Base-by-base conservation (phyloP, 768 basidiomycete species). In the Trichaptum fuscoviolaceum region DNA sequence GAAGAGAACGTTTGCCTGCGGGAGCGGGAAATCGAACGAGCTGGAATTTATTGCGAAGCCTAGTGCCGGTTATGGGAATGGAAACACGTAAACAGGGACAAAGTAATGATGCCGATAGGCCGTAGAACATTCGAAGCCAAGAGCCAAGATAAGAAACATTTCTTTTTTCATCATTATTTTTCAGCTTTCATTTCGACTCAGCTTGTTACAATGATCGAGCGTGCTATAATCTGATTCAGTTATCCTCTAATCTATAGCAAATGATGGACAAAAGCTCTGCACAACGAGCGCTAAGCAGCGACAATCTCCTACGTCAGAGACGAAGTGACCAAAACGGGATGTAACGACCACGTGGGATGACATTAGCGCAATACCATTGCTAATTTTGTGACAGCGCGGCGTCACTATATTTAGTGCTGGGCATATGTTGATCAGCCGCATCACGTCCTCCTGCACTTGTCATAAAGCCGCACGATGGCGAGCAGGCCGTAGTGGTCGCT, bases 401-500 rank as follows among this genome's bases (percentile, higher is more conserved):
- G 42, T 52, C 35, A 7, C 7, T 36, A 52, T 52, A 52, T 52
- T 52, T 52, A 52, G 42, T 20, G 42, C 42, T 52, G 42, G 42
- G 42, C 42, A 52, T 52, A 52, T 52, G 42, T 30, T 2, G 4
- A 30, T 30, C 30, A 30, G 30, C 30, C 2, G 30, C 42, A 52
- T 52, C 42, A 52, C 42, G 42, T 52, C 42, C 42, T 4, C 12
- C 20, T 52, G 20, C 42, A 15, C 42, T 52, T 52, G 42, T 52
- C 42, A 52, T 52, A 52, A 52, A 52, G 57, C n/a, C 74, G 73
- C 65, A 81, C 71, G 52, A 78, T 67, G 77, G 81, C 72, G 71
- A 75, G 70, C 64, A 92, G 75, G 4, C 89, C 91, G 73, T 77
- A 87, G 68, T 92, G 91, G 70, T 92, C 91, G 70, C 87, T 90